Evolutionary conservation across 2,329 filamentous ascomycete species (phyloP).

Genomic region (Fusarium armeniacum): DNA sequence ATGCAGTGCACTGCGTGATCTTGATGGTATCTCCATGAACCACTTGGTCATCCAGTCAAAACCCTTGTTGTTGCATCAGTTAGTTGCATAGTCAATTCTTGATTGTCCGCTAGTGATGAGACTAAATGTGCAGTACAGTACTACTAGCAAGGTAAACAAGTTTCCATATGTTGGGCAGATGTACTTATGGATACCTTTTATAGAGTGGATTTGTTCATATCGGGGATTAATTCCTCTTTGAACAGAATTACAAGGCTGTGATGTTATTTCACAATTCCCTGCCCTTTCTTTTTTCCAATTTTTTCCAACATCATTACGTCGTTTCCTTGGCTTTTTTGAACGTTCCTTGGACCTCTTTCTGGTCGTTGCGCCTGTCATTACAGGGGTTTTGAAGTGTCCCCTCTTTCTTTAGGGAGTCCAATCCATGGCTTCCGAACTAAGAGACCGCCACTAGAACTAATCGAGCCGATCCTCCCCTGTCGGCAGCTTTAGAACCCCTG

Average conservation of each 20-base stretch:
- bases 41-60: slow-evolving; percentile 12
- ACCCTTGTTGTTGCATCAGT: slow-evolving; percentile 11
- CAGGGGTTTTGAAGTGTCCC: slow-evolving; percentile 1
- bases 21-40: slow-evolving; percentile 28
- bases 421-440: background rate
- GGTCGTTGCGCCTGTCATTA: slow-evolving; percentile 10
- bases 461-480: slow-evolving; percentile 3
- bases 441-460: background rate
- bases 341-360: slow-evolving; percentile 9
- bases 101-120: slow-evolving; percentile 18
- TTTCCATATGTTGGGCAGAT: background rate
- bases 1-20: slow-evolving; percentile 39
- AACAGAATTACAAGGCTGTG: background rate
- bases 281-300: background rate
- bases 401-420: background rate
- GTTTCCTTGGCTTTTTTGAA: slow-evolving; percentile 9
- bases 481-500: slow-evolving; percentile 12
- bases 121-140: background rate
- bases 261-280: background rate
- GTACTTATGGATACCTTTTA: background rate
- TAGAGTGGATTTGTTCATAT: background rate
- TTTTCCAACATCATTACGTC: slow-evolving; percentile 1
- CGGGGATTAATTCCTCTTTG: background rate
- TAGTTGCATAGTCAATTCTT: slow-evolving; percentile 6
- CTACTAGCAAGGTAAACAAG: background rate